Evolutionary conservation across 345 rosid species (phyloP), one percentile per base, ranked within the genome.

Genomic region (Salix brachista): DNA sequence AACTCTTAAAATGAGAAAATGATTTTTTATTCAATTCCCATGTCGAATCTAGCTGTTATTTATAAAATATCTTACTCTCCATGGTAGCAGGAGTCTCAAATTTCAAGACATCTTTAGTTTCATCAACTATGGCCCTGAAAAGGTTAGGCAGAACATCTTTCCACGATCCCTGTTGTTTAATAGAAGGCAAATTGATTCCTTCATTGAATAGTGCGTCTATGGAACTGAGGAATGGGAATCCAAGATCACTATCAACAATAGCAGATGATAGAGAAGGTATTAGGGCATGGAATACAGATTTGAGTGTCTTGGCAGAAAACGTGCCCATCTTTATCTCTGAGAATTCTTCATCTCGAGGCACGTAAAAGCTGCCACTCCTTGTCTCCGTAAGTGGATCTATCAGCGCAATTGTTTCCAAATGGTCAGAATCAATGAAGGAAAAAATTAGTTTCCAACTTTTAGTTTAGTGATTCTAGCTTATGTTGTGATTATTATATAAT

Each of bases 331-430:
- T 92, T 9, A 82, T 58, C 39, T 81, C 84, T 1, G 95, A 77
- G 81, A 94, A 95, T 46, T 84, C 86, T 77, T 95, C 99, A 37
- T 92, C 97, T 28, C 97, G 87, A 0, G 97, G 99, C 52, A 92
- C 97, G 54, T 94, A 94, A 44, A 89, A 11, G 41, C 14, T 32
- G 32, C 78, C 36, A 32, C 87, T 54, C 70, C 79, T 88, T 72
- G 79, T 48, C 87, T 95, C 99, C 16, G 92, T 74, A 7, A 14
- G 17, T 12, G 87, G 88, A 82, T 90, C 93, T 90, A 79, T 26
- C n/a, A 70, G 36, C 37, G 10, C 19, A 30, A 21, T 13, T 46
- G 18, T 70, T 18, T 32, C 6, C 18, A 13, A 23, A 44, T 26
- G 18, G 34, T 25, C 12, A 3, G 30, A 65, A 42, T 6, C 37